These are phyloP conservation scores for Blumeriella jaapii DNA, from an alignment of 2,329 filamentous ascomycete species.

Conservation along the genomic window DNA sequence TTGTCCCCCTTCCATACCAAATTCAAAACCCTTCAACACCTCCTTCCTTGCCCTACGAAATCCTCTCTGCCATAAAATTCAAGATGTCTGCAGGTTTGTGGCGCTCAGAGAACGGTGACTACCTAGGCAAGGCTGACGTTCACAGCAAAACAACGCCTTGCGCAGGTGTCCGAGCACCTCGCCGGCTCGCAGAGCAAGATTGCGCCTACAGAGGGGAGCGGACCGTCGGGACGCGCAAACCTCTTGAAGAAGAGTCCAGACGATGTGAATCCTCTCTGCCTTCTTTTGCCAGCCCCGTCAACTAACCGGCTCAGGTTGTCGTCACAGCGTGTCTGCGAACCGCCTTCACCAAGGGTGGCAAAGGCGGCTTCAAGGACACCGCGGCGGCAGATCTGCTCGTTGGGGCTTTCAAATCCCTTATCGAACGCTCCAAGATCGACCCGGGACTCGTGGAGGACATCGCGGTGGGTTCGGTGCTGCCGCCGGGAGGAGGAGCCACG, in stretches of 20 bases:
- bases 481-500: conserved; percentile 87
- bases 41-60: background rate
- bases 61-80: background rate
- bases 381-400: conserved; percentile 73
- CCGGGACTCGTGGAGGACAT: conserved; percentile 84
- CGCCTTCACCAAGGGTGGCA: conserved; percentile 83
- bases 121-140: conserved; percentile 15
- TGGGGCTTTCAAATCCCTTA: conserved; percentile 68
- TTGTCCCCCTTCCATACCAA: background rate
- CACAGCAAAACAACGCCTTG: conserved; percentile 25
- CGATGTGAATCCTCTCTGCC: conserved; percentile 38
- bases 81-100: conserved; percentile 23
- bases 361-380: conserved; percentile 94
- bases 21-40: background rate
- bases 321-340: conserved; percentile 88
- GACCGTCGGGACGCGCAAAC: conserved; percentile 15
- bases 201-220: conserved; percentile 15
- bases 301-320: conserved; percentile 50
- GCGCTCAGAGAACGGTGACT: background rate
- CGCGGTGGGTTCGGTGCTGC: conserved; percentile 79
- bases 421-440: conserved; percentile 81
- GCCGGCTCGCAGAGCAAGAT: conserved; percentile 29
- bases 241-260: conserved; percentile 55
- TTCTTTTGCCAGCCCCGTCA: background rate
- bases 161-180: conserved; percentile 52